A percentile compares a stretch with the other conserved stretches of the same genome.
Evolutionary conservation across 306 rosid genomes (phyloP).

Genomic region (Alnus glutinosa): DNA sequence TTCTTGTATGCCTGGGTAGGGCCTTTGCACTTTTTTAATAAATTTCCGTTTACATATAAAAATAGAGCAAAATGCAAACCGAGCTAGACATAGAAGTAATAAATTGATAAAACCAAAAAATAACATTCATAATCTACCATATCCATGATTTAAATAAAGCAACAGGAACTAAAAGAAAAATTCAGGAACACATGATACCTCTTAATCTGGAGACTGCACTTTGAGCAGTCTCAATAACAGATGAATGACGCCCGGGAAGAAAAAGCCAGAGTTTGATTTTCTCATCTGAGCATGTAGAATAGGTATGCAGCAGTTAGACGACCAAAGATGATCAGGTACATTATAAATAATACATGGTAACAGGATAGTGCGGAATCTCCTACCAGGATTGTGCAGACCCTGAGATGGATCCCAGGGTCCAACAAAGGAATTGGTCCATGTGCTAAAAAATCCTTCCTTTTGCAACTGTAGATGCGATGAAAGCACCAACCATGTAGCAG

Average conservation of each 20-base stretch:
- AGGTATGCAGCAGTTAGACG: conserved; percentile 30
- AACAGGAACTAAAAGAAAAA: conserved; percentile 1
- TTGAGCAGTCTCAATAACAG: conserved; percentile 77
- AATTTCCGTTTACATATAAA: too few species aligned
- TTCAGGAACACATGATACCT: conserved; percentile 52
- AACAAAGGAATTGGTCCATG: conserved; percentile 97
- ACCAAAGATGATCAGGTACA: conserved; percentile 8
- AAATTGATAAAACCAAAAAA: not conserved
- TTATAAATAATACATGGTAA: conserved; percentile 10
- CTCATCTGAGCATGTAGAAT: conserved; percentile 61
- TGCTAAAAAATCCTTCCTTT: conserved; percentile 80
- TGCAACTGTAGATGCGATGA: conserved; percentile 90
- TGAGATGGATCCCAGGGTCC: conserved; percentile 99
- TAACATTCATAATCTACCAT: not conserved
- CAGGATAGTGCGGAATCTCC: conserved; percentile 27
- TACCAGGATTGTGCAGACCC: conserved; percentile 98
- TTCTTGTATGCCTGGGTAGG: too few species aligned
- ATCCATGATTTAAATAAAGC: not conserved
- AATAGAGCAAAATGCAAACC: not conserved
- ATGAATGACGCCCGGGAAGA: conserved; percentile 83
- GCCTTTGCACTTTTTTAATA: too few species aligned
- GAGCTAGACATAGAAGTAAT: not conserved
- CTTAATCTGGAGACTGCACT: conserved; percentile 71
- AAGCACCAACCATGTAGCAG: conserved; percentile 77
- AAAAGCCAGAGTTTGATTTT: conserved; percentile 98